Conservation (phyloP, 495 filamentous ascomycete species). For the Podospora pseudocomata region DNA sequence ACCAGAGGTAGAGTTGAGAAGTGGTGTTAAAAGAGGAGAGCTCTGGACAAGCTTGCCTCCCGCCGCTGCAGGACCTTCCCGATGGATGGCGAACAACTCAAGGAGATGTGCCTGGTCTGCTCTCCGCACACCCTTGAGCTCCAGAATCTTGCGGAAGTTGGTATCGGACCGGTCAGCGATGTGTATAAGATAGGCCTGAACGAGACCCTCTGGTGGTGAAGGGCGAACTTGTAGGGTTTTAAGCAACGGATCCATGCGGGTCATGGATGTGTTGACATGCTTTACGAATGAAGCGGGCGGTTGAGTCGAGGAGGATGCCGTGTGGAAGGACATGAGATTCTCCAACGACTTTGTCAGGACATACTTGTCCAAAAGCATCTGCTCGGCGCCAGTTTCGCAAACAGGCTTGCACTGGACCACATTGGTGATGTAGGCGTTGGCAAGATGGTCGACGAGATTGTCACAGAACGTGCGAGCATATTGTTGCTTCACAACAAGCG, state of each 20-base stretch:
- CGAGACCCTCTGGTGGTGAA: constrained; percentile 84
- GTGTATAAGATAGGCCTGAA: constrained; percentile 94
- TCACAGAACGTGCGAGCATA: constrained; percentile 94
- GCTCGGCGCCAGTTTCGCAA: constrained; percentile 92
- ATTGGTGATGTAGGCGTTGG: constrained; percentile 72
- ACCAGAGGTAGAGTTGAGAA: constrained; percentile 43
- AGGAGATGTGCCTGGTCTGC: constrained; percentile 77
- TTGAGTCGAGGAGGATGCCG: constrained; percentile 37
- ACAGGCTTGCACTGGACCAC: constrained; percentile 87
- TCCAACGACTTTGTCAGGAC: constrained; percentile 80
- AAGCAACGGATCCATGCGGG: constrained; percentile 84
- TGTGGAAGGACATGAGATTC: constrained; percentile 58
- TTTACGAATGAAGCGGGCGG: constrained; percentile 71
- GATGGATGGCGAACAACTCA: constrained; percentile 85
- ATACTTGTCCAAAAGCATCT: constrained; percentile 95
- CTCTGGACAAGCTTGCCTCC: constrained; percentile 54
- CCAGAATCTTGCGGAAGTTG: constrained; percentile 96
- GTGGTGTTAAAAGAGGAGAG: constrained; percentile 59
- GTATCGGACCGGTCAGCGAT: constrained; percentile 84
- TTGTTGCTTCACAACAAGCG: constrained; percentile 81
- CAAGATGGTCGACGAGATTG: constrained; percentile 81
- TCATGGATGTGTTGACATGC: constrained; percentile 79
- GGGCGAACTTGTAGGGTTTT: constrained; percentile 96
- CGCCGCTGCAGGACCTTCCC: constrained; percentile 56
- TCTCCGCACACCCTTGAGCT: constrained; percentile 83